phyloP scores from a whole-genome alignment of 192 early-diverging fungal species.

The Coemansia reversa region DNA sequence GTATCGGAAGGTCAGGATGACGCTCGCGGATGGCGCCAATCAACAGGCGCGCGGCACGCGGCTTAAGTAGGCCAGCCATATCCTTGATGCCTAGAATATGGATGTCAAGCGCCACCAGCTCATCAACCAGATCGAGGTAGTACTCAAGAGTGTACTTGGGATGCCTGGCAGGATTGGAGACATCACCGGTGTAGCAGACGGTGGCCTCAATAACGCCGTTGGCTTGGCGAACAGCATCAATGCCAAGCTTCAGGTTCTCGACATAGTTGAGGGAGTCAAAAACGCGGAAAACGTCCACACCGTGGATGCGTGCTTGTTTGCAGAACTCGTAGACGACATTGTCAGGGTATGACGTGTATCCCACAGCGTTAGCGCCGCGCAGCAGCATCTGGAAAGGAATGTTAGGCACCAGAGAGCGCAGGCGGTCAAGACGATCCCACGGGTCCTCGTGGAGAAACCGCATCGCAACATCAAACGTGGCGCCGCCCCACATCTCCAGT shows the following conservation, averaged over 20 bases:
- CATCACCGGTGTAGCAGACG: constrained; percentile 93
- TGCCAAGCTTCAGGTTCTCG: constrained; percentile 93
- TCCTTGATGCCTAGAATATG: constrained; percentile 93
- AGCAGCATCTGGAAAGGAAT: constrained; percentile 99
- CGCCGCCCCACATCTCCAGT: constrained; percentile 98
- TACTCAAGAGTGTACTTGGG: constrained; percentile 88
- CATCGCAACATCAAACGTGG: constrained; percentile 96
- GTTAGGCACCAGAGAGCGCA: constrained; percentile 89
- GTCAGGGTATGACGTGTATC: constrained; percentile 96
- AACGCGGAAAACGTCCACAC: constrained; percentile 96
- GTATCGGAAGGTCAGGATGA: constrained; percentile 90
- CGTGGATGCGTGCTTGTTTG: constrained; percentile 80
- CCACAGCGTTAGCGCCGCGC: constrained; percentile 96
- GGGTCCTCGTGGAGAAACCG: constrained; percentile 96
- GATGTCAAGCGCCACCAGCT: constrained; percentile 87
- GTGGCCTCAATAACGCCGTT: constrained; percentile 93
- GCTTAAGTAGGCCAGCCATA: constrained; percentile 97
- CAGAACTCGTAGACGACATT: constrained; percentile 97
- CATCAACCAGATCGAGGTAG: constrained; percentile 86
- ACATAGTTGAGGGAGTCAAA: constrained; percentile 98
- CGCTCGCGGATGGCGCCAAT: constrained; percentile 81
- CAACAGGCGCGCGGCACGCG: constrained; percentile 82
- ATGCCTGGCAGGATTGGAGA: constrained; percentile 73
- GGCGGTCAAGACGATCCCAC: constrained; percentile 85
- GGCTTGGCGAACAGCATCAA: constrained; percentile 88